Evolutionary conservation across 1,284 basidiomycete genomes (phyloP).

Genomic region (Apiotrichum sp.): DNA sequence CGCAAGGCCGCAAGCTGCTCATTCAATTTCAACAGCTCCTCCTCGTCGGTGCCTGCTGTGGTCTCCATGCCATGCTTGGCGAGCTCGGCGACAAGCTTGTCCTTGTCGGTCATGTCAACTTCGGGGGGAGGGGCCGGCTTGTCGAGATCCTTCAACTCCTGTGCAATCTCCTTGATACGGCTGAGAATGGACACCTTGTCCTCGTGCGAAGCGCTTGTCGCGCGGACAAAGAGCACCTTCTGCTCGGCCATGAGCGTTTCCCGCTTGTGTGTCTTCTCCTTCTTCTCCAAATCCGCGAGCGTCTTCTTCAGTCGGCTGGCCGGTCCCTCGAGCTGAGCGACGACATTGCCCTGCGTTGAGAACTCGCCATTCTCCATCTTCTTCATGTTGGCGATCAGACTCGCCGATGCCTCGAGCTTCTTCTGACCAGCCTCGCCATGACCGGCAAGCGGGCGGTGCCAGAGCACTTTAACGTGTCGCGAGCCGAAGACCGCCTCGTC

Average conservation of each 20-base stretch:
- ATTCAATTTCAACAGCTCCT: constrained; percentile 35
- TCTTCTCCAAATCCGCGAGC: constrained; percentile 42
- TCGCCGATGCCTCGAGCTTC: constrained; percentile 69
- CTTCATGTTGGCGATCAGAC: constrained; percentile 60
- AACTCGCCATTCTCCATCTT: constrained; percentile 29
- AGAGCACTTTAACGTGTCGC: constrained; percentile 89
- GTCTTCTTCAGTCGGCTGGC: constrained; percentile 31
- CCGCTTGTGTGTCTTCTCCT: constrained; percentile 64
- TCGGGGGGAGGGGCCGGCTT: constrained; percentile 40
- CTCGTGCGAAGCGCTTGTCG: constrained; percentile 52
- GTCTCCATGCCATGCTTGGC: constrained; percentile 60
- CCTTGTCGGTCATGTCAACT: constrained; percentile 37
- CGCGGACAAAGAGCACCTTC: constrained; percentile 71
- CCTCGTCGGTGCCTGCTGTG: constrained; percentile 49
- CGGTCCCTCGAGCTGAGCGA: constrained; percentile 31
- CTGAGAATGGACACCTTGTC: constrained; percentile 78
- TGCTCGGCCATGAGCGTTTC: constrained; percentile 85
- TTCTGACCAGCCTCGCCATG: constrained; percentile 69
- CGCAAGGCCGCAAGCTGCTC: constrained; percentile 35
- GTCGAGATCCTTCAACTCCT: constrained; percentile 62
- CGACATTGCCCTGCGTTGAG: constrained; percentile 23
- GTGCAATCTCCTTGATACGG: constrained; percentile 67
- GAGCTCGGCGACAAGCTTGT: constrained; percentile 51
- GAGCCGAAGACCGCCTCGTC: constrained; percentile 91
- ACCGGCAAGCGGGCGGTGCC: constrained; percentile 84